Conservation (phyloP, 1,139 yeast species). For the Pichia sp. region DNA sequence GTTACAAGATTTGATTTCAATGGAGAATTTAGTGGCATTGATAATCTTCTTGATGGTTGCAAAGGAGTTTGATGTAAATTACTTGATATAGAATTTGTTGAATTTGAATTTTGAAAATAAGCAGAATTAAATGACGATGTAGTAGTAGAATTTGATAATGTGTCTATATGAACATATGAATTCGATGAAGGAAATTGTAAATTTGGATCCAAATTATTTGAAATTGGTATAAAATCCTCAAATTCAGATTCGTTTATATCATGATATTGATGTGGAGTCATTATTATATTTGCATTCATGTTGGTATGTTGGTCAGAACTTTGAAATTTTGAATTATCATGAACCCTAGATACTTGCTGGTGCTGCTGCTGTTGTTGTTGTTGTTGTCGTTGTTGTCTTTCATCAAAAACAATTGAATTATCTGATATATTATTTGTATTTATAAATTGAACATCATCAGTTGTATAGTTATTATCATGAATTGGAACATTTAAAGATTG, state of each 20-base stretch:
- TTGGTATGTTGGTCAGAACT: not conserved
- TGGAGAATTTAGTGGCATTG: slow-evolving; percentile 23
- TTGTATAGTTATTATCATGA: slow-evolving; percentile 6
- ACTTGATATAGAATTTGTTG: slow-evolving; percentile 26
- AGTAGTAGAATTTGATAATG: slow-evolving; percentile 29
- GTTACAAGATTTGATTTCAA: slow-evolving; percentile 21
- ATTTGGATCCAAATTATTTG: slow-evolving; percentile 20
- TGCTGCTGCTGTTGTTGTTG: not conserved
- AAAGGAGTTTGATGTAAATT: slow-evolving; percentile 21
- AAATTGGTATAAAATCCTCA: slow-evolving; percentile 25
- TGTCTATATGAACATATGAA: slow-evolving; percentile 25
- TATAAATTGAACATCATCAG: not conserved
- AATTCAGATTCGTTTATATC: slow-evolving; percentile 9
- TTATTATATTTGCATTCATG: not conserved
- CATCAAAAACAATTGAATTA: slow-evolving; percentile 6
- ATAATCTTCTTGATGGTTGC: slow-evolving; percentile 16
- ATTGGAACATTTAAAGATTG: not conserved
- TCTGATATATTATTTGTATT: slow-evolving; percentile 2
- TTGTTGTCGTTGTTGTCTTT: not conserved
- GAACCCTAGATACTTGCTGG: not conserved
- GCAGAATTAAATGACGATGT: slow-evolving; percentile 34
- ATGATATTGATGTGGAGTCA: slow-evolving; percentile 1
- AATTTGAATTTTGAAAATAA: slow-evolving; percentile 10
- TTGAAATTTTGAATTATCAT: not conserved
- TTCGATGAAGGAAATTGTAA: slow-evolving; percentile 33